phyloP scores from a whole-genome alignment of 768 basidiomycete genomes.

The Tubosaeta sp. region DNA sequence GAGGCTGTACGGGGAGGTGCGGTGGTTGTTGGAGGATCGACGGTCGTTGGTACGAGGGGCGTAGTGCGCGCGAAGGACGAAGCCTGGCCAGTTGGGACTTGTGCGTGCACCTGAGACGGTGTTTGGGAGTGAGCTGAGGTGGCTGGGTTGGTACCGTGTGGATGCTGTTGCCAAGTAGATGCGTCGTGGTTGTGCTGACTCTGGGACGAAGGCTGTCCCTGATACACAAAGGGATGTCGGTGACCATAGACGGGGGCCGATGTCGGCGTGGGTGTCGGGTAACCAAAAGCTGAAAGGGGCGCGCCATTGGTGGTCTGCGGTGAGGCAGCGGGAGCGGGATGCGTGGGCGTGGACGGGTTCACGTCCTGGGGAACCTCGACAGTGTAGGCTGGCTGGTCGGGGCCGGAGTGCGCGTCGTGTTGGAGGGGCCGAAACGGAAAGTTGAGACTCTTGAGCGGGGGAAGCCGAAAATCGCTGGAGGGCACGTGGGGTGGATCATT shows the following conservation, averaged over 20 bases:
- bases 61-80: constrained; percentile 26
- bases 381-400: constrained; percentile 11
- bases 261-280: constrained; percentile 21
- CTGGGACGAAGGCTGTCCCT: constrained; percentile 15
- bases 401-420: constrained; percentile 9
- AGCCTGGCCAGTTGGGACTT: constrained; percentile 7
- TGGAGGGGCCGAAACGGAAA: constrained; percentile 43
- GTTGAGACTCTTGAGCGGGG: constrained; percentile 71
- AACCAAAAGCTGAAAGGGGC: constrained; percentile 18
- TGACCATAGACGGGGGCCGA: constrained; percentile 18
- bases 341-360: neutral
- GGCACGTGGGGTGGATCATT: constrained; percentile 35
- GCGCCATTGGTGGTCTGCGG: constrained; percentile 8
- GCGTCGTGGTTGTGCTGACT: constrained; percentile 17
- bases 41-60: constrained; percentile 27
- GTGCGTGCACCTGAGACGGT: constrained; percentile 18
- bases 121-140: constrained; percentile 14
- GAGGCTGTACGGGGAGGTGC: constrained; percentile 7
- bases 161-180: constrained; percentile 23
- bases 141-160: constrained; percentile 8
- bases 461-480: constrained; percentile 51
- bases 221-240: constrained; percentile 20
- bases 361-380: constrained; percentile 24
- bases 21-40: constrained; percentile 14
- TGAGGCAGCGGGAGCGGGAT: neutral